Evolutionary conservation across 306 rosid genomes (phyloP), one percentile per base, ranked within the genome.

Genomic region (Alnus glutinosa): DNA sequence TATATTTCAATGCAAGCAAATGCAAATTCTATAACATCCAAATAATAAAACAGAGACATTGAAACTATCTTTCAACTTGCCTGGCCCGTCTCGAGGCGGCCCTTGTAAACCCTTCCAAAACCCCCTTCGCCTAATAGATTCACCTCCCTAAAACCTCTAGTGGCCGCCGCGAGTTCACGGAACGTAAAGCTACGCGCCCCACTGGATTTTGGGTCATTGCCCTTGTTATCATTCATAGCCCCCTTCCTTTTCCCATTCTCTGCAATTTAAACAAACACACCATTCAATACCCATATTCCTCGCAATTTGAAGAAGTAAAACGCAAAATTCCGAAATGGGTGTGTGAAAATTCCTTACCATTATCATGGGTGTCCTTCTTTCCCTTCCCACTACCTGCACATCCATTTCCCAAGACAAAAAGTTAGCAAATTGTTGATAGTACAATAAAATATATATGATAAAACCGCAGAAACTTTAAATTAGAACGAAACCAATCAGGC

Each of bases 111-210:
- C 75, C 83, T 92, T 75, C 99, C 99, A 81, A 96, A 96, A 75
- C 99, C 99, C 36, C 99, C 99, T 89, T 96, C 98, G 7, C 99
- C 99, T 32, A 93, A 85, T 87, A 93, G 80, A 75, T 95, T 93
- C 52, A 88, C 91, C 36, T 88, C 89, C 87, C 61, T 88, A 81
- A 91, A 91, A 42, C 94, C 93, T 73, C 84, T 86, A 1, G 98
- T 91, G 42, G 98, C 99, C 0, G 71, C 78, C 16, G 98, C 98
- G 4, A 95, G 96, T 84, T 95, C 99, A 9, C 91, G 90, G 73
- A 95, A 95, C 1, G 91, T 80, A 77, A 86, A 89, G 69, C 92
- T 89, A 30, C 87, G 86, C 5, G 90, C 89, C 42, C 66, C 90
- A 39, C 79, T 78, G 79, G 68, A 70, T 54, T 75, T 83, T 4